A percentile compares a stretch with the other conserved stretches of the same genome.
phyloP scores from a whole-genome alignment of 768 basidiomycete species.

The Calvatia gigantea region DNA sequence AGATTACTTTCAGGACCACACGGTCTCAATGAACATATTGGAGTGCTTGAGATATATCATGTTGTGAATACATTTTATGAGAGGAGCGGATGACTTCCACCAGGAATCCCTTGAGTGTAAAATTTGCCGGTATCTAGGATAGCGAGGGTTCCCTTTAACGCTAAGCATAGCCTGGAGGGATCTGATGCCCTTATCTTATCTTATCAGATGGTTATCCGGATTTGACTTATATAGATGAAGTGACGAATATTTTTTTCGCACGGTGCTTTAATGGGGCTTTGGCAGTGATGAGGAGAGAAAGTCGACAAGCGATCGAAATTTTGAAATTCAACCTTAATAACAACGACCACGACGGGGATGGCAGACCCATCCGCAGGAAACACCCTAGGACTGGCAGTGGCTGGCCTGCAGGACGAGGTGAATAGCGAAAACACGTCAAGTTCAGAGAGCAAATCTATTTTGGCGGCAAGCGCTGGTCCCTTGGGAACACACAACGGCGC shows the following conservation, averaged over 20 bases:
- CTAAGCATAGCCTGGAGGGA: too few relatives aligned
- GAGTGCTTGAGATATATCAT: neutral
- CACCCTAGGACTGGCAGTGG: conserved; percentile 1
- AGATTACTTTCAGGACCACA: too few relatives aligned
- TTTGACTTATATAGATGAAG: too few relatives aligned
- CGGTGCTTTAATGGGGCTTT: conserved; percentile 1
- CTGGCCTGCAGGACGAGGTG: conserved; percentile 17
- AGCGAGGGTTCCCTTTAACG: too few relatives aligned
- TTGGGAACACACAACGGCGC: conserved; percentile 19
- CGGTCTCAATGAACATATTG: too few relatives aligned
- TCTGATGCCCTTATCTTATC: conserved; percentile 7
- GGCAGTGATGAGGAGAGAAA: neutral
- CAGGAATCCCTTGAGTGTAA: too few relatives aligned
- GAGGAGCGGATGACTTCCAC: neutral
- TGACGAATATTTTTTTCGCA: conserved; percentile 1
- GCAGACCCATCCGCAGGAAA: neutral
- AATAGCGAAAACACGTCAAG: conserved; percentile 18
- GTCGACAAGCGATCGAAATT: neutral
- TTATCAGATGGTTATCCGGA: neutral
- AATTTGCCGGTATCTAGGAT: too few relatives aligned
- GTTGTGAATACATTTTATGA: neutral
- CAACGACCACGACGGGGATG: neutral
- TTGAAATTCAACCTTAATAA: neutral
- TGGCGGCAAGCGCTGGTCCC: conserved; percentile 23
- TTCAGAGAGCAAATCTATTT: conserved; percentile 31